Evolutionary conservation across 2,329 filamentous ascomycete species (phyloP), one percentile per base, ranked within the genome.

Genomic region (Verruconis gallopava): DNA sequence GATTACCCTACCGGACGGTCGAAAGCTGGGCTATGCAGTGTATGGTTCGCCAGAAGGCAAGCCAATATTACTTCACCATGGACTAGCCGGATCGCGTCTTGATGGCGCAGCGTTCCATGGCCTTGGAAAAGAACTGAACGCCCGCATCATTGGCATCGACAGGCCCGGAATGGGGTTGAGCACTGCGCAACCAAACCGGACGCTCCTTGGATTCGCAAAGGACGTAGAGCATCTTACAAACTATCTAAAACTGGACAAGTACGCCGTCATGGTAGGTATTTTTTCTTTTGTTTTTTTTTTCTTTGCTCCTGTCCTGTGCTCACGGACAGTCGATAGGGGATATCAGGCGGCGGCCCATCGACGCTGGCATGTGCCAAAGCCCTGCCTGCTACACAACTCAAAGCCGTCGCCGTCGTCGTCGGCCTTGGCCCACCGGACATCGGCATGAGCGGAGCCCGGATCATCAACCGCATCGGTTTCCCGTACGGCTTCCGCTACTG

Each of bases 361-460:
- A 52, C 52, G 3, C 54, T 60, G 3, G 53, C 56, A 3, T 55
- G 54, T 46, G 56, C 56, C 2, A 34, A 39, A 6, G 32, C 43
- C 4, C 46, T 57, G 0, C 55, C 55, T 0, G 4, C 17, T 5
- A 9, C 45, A 1, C 47, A 53, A 14, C 50, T 59, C 18, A 53
- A 51, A 36, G 46, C 44, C 37, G 49, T 51, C 1, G 45, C 51
- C 13, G 37, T 59, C 1, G 47, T 59, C 18, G 57, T 53, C 38
- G 56, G 55, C 22, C 37, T 61, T 5, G 57, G 57, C 0, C 51
- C 60, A 4, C 53, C 56, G 30, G 56, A 63, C 40, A 58, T 62
- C 4, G 54, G 59, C 25, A 57, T 57, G 53, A 48, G 41, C 11
- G 54, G 57, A 9, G 54, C 53, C 18, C 15, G 15, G 37, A 9